These are phyloP conservation scores for Alternaria sp. DNA, from an alignment of 2,329 filamentous ascomycete genomes.

Conservation along the genomic window DNA sequence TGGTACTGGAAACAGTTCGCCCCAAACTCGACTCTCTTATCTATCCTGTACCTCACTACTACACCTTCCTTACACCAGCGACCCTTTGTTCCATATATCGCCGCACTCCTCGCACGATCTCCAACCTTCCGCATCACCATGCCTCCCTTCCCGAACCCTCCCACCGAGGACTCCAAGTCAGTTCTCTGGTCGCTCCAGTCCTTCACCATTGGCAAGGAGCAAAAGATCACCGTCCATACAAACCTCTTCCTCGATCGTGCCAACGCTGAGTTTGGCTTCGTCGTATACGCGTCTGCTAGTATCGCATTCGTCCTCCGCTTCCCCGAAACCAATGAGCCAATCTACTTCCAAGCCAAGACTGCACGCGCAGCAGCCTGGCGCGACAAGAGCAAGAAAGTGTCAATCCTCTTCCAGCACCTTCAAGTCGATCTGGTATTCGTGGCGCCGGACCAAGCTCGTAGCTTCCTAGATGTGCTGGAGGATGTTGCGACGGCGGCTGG, in stretches of 20 bases:
- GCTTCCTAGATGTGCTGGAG: constrained; percentile 17
- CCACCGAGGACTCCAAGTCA: not conserved
- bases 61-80: not conserved
- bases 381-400: constrained; percentile 20
- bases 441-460: not conserved
- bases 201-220: constrained; percentile 13
- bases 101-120: not conserved
- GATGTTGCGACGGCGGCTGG: constrained; percentile 8
- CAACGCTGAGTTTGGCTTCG: constrained; percentile 22
- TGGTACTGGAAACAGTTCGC: not conserved
- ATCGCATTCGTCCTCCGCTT: too few relatives aligned
- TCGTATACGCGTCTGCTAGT: too few relatives aligned
- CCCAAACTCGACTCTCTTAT: not conserved
- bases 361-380: constrained; percentile 20
- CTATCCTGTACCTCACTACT: not conserved
- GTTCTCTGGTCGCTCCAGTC: constrained; percentile 15
- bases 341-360: constrained; percentile 20
- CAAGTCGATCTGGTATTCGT: constrained; percentile 27
- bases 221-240: not conserved
- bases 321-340: constrained; percentile 14
- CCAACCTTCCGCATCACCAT: not conserved
- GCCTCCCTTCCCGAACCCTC: not conserved
- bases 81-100: not conserved
- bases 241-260: constrained; percentile 20
- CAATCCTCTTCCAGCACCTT: constrained; percentile 14